Evolutionary conservation across 208 protist species (phyloP).

Genomic region (Borovskyia barvae): DNA sequence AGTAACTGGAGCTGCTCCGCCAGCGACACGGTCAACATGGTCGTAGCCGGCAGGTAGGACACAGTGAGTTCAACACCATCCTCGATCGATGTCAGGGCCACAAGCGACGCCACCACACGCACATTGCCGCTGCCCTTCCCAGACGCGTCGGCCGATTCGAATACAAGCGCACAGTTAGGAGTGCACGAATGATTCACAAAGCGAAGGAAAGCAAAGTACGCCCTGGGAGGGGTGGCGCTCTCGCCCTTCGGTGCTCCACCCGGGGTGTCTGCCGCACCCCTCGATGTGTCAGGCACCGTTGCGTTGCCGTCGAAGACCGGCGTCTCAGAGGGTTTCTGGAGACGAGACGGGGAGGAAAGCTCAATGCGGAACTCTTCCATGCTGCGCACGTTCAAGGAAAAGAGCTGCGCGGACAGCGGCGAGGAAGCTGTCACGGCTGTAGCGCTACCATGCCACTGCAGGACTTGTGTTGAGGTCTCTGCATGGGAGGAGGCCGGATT

Average conservation of each 20-base stretch:
- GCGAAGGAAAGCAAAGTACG: constrained; percentile 31
- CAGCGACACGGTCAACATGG: constrained; percentile 24
- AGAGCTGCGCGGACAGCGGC: no score
- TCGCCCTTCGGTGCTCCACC: neutral
- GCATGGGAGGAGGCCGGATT: no score
- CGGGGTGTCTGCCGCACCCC: no score
- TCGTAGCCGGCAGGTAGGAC: constrained; percentile 49
- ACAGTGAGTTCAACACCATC: constrained; percentile 70
- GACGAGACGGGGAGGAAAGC: neutral
- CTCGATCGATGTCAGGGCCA: constrained; percentile 57
- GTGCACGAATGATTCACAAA: constrained; percentile 63
- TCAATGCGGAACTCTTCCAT: constrained; percentile 25
- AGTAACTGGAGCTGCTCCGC: constrained; percentile 20
- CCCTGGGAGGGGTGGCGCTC: neutral
- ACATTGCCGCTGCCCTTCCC: neutral
- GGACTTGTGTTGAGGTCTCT: no score
- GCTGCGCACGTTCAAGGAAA: neutral
- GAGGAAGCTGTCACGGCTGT: no score
- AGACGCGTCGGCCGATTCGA: neutral
- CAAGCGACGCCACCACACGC: constrained; percentile 8
- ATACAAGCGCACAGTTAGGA: constrained; percentile 56
- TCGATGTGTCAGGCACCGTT: neutral
- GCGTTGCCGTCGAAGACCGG: neutral
- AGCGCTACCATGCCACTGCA: no score
- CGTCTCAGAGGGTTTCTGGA: neutral